Base-by-base conservation (phyloP, 1,284 basidiomycete species). In the Tetrapyrgos nigripes region DNA sequence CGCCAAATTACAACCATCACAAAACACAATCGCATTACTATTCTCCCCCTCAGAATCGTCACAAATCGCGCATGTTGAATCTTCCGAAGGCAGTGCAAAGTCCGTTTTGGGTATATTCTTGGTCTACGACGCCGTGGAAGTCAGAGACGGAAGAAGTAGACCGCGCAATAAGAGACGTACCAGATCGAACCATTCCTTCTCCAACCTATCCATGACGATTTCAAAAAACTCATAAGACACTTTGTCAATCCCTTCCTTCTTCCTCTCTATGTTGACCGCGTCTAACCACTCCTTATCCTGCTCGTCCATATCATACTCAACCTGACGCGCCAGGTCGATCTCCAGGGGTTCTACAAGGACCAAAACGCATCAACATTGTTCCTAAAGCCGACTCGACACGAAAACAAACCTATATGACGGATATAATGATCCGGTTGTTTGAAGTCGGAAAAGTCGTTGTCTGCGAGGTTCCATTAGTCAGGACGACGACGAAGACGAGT, bases 251-350 rank as follows among this genome's bases (percentile, higher is more conserved):
- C 93, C 88, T 29, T 92, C 88, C 65, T 89, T 91, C 74, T 85
- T 90, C 27, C 97, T 83, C 59, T 98, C 94, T 6, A 74, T 68
- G 68, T 99, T 99, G 64, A 96, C 77, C 0, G 81, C 78, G 65
- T 97, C 93, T 5, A 99, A 85, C 97, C 97, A 99, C 73, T 95
- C 93, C 73, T 96, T 89, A 75, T 98, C 97, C 85, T 98, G 97
- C 72, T 98, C 97, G 70, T 99, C 97, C 96, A 99, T 99, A 73
- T 99, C 97, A 80, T 99, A 99, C 74, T 99, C 97, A 48, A 98
- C 97, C 70, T 97, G 95, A 48, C 87, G 86, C 10, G 92, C 91
- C 28, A 98, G 85, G 63, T 99, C 97, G 54, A 86, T 88, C 73
- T 99, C 97, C 64, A 97, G 81, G 0, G 97, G 97, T 70, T 98